These are phyloP conservation scores for Kandelia obovata DNA, from an alignment of 345 rosid species.

Conservation along the genomic window DNA sequence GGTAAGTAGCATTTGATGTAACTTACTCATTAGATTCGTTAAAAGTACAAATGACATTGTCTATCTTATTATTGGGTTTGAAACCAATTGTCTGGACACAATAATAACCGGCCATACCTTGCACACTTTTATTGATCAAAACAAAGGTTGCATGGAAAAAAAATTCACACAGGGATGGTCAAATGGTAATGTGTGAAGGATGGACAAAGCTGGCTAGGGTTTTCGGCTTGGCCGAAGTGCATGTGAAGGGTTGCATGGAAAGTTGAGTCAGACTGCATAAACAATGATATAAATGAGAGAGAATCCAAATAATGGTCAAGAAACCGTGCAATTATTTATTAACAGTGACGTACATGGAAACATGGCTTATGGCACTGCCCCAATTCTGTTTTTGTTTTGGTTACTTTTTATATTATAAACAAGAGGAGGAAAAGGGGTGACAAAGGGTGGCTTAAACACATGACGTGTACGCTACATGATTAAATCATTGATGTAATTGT, in stretches of 20 bases:
- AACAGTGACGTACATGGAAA: constrained; percentile 53
- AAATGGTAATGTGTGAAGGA: constrained; percentile 32
- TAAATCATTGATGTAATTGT: too few relatives aligned
- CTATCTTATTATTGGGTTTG: not conserved
- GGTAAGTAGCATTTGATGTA: too few relatives aligned
- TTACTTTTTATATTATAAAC: constrained; percentile 24
- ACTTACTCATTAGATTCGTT: too few relatives aligned
- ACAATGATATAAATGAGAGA: constrained; percentile 22
- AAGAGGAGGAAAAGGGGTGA: constrained; percentile 25
- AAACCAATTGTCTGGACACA: not conserved
- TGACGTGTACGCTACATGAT: too few relatives aligned
- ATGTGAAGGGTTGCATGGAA: constrained; percentile 72
- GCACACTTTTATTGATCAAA: not conserved
- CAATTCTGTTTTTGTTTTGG: not conserved
- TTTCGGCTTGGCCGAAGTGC: constrained; percentile 40
- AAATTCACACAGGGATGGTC: constrained; percentile 23
- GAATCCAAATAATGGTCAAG: constrained; percentile 57
- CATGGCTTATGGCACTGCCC: constrained; percentile 53
- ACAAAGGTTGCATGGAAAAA: constrained; percentile 22
- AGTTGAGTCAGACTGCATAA: constrained; percentile 38
- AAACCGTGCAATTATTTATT: constrained; percentile 52
- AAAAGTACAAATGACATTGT: not conserved
- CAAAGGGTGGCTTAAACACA: constrained; percentile 41
- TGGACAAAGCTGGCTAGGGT: constrained; percentile 35
- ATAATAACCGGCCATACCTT: not conserved